Percentiles rank a stretch among this genome's conserved stretches.
These are phyloP conservation scores for Chloris gayana DNA, from an alignment of 176 grass and related monocot species.

Conservation along the genomic window DNA sequence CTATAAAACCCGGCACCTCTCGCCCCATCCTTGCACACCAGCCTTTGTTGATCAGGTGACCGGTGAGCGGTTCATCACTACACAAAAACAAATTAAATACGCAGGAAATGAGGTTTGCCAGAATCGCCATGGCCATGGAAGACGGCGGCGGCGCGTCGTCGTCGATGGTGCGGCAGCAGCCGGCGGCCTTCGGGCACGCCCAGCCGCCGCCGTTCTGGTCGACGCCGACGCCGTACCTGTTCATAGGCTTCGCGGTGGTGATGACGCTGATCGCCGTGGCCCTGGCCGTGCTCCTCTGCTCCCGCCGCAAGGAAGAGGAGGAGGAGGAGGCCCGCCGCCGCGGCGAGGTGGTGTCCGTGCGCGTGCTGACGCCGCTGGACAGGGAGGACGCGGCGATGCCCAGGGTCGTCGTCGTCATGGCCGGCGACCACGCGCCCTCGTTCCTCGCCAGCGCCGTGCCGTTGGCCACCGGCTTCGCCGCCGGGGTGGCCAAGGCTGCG, in stretches of 20 bases:
- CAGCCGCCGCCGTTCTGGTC: constrained; percentile 59
- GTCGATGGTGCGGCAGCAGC: not conserved
- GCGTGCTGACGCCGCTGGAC: constrained; percentile 45
- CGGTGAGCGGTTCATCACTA: not conserved
- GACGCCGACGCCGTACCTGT: constrained; percentile 67
- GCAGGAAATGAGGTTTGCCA: not conserved
- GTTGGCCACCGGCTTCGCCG: constrained; percentile 16
- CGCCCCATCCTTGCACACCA: not conserved
- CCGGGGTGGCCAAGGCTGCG: not conserved
- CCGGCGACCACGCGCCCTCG: constrained; percentile 50
- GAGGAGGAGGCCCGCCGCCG: not conserved
- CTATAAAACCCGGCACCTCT: constrained; percentile 30
- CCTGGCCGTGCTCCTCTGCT: constrained; percentile 56
- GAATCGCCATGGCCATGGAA: constrained; percentile 29
- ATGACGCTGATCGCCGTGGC: constrained; percentile 59
- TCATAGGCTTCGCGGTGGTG: constrained; percentile 59
- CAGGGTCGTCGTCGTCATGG: constrained; percentile 71
- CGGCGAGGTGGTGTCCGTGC: constrained; percentile 21
- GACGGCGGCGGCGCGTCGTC: constrained; percentile 14
- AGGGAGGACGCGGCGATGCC: constrained; percentile 37
- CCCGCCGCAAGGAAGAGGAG: constrained; percentile 42
- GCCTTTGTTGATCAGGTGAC: not conserved
- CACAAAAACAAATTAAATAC: too few species aligned
- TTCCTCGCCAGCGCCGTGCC: constrained; percentile 63
- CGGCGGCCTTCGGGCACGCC: not conserved